Evolutionary conservation across 495 filamentous ascomycete species (phyloP).

Genomic region (Aspergillus kassunensis): DNA sequence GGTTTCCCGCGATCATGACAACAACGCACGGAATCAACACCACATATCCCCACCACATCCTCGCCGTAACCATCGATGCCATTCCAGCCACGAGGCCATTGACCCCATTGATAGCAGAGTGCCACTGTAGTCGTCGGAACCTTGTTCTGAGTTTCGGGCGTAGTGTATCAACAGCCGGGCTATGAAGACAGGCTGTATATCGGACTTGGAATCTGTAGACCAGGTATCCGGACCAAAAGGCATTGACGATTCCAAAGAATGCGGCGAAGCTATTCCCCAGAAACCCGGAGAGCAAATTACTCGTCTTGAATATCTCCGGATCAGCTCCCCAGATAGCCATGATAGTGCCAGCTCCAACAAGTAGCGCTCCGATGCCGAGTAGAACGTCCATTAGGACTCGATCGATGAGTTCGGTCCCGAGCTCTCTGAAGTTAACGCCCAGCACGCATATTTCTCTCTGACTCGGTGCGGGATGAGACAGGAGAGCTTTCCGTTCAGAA

Average conservation of each 20-base stretch:
- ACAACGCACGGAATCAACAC: constrained; percentile 47
- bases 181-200: constrained; percentile 2
- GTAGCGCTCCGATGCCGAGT: constrained; percentile 41
- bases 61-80: constrained; percentile 46
- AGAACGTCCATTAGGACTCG: constrained; percentile 44
- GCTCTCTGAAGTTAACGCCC: constrained; percentile 16
- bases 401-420: constrained; percentile 40
- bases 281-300: constrained; percentile 49
- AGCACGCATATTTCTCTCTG: neutral
- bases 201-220: constrained; percentile 33
- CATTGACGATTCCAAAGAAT: constrained; percentile 34
- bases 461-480: constrained; percentile 13
- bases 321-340: constrained; percentile 49
- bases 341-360: constrained; percentile 46
- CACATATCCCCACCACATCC: constrained; percentile 48
- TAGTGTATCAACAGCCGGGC: constrained; percentile 3
- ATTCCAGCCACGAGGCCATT: constrained; percentile 47
- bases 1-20: constrained; percentile 37
- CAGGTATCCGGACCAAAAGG: constrained; percentile 41
- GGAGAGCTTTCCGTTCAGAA: constrained; percentile 25
- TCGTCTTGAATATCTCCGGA: constrained; percentile 33
- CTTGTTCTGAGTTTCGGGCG: constrained; percentile 27
- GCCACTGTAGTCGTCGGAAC: constrained; percentile 35
- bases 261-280: constrained; percentile 11
- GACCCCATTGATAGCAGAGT: constrained; percentile 36